Conservation (phyloP, 2,329 filamentous ascomycete species). For the Leptographium wingfieldii region DNA sequence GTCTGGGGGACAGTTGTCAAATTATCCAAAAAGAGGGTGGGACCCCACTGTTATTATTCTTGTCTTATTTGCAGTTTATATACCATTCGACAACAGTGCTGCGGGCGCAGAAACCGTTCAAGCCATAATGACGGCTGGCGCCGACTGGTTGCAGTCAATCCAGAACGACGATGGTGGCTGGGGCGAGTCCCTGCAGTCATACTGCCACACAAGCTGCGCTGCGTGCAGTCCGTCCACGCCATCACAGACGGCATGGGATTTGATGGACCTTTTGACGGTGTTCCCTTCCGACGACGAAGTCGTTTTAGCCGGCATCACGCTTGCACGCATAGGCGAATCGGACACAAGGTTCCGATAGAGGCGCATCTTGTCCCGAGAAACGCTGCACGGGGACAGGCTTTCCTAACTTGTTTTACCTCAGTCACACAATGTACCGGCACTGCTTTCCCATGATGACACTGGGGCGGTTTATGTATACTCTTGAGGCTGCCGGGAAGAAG, state of each 20-base stretch:
- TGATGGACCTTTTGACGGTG: slow-evolving; percentile 17
- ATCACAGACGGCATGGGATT: slow-evolving; percentile 21
- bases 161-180: slow-evolving; percentile 21
- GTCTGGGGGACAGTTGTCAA: background rate
- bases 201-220: slow-evolving; percentile 8
- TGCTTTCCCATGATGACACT: slow-evolving; percentile 7
- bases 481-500: background rate
- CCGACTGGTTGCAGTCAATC: slow-evolving; percentile 14
- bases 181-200: slow-evolving; percentile 17
- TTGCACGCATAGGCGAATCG: background rate
- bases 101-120: background rate
- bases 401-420: slow-evolving; percentile 2
- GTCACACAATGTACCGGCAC: slow-evolving; percentile 4
- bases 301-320: background rate
- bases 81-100: background rate
- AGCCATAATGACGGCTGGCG: slow-evolving; percentile 1
- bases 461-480: background rate
- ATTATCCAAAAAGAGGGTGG: no score
- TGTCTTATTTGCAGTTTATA: no score
- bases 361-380: slow-evolving; percentile 3
- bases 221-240: slow-evolving; percentile 14
- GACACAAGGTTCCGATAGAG: background rate
- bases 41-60: no score
- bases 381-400: slow-evolving; percentile 4
- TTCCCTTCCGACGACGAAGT: background rate